Percentiles rank a stretch among this genome's conserved stretches.
These are phyloP conservation scores for Acanthamoeba sp. DNA, from an alignment of 208 protist species.

Conservation along the genomic window DNA sequence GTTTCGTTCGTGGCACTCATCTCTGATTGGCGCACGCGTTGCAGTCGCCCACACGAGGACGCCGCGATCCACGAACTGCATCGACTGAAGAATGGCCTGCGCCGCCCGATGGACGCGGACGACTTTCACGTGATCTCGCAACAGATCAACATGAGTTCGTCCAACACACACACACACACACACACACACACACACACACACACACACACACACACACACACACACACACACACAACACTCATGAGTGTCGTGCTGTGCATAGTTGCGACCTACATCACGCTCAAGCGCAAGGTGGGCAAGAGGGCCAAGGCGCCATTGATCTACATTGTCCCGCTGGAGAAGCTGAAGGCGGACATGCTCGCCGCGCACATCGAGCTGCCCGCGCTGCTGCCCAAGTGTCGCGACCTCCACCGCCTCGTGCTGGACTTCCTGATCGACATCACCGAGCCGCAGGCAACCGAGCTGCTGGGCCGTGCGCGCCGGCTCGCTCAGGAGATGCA, in stretches of 20 bases:
- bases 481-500: not conserved
- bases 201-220: not conserved
- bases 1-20: not conserved
- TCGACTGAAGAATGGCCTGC: not conserved
- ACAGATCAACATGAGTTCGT: conserved; percentile 41
- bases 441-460: not conserved
- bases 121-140: conserved; percentile 15
- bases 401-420: not conserved
- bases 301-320: not conserved
- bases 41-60: not conserved
- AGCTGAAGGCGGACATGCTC: not conserved
- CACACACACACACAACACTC: not conserved
- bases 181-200: not conserved
- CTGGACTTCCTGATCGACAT: not conserved
- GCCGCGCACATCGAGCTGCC: not conserved
- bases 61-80: not conserved
- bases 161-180: not conserved
- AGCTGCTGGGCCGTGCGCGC: not conserved
- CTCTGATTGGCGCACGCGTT: not conserved
- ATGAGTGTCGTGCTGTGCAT: not conserved
- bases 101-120: not conserved
- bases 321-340: not conserved
- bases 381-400: not conserved
- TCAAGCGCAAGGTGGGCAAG: not conserved
- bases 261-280: not conserved